Evolutionary conservation across 129 eudicot genomes (phyloP).

Genomic region (Centaurea solstitialis): DNA sequence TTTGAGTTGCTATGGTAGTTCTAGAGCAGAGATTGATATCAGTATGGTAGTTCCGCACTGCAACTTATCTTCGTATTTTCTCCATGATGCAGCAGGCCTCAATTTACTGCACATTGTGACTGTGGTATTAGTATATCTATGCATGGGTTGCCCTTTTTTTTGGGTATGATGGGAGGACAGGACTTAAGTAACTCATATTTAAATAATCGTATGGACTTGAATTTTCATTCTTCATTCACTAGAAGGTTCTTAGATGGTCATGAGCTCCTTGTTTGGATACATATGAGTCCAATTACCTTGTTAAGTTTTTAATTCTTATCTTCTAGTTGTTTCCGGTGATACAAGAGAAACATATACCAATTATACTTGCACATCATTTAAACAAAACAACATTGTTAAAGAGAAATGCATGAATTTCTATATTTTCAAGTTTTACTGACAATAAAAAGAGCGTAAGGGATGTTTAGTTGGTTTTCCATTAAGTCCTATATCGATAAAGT

Average conservation of each 20-base stretch:
- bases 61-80: not conserved
- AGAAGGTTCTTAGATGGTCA: not conserved
- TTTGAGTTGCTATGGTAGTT: not conserved
- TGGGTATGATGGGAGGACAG: too few species aligned
- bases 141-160: not conserved
- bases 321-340: not conserved
- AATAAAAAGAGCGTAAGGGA: not conserved
- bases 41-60: not conserved
- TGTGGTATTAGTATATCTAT: not conserved
- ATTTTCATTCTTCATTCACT: not conserved
- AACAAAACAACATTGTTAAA: not conserved
- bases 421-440: not conserved
- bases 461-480: too few species aligned
- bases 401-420: not conserved
- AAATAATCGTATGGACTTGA: not conserved
- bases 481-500: too few species aligned
- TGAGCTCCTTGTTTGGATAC: not conserved
- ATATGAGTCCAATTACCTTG: not conserved
- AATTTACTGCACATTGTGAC: not conserved
- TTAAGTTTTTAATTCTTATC: not conserved
- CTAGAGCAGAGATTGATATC: not conserved
- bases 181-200: not conserved
- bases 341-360: not conserved
- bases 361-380: not conserved
- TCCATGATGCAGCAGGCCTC: not conserved